These are phyloP conservation scores for Lactarius trivialis DNA, from an alignment of 768 basidiomycete genomes.

Conservation along the genomic window DNA sequence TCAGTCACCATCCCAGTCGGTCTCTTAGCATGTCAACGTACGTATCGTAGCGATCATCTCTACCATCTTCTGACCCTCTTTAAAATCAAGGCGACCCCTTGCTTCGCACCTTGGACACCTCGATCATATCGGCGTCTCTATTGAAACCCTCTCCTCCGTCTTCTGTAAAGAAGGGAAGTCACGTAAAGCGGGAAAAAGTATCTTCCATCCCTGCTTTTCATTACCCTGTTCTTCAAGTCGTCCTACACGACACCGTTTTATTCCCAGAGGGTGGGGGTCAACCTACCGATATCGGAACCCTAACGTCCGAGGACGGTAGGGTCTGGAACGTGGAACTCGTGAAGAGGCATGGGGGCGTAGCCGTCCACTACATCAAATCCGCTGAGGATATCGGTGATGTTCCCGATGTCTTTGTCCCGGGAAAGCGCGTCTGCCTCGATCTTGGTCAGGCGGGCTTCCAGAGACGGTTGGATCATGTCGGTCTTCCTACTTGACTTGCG, in stretches of 20 bases:
- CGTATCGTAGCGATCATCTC: conserved; percentile 19
- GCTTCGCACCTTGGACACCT: conserved; percentile 50
- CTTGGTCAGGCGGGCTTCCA: conserved; percentile 55
- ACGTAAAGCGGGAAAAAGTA: conserved; percentile 50
- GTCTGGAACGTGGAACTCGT: conserved; percentile 58
- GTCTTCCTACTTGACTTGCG: conserved; percentile 24
- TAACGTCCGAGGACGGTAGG: conserved; percentile 40
- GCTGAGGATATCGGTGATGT: conserved; percentile 38
- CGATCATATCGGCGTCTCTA: conserved; percentile 44
- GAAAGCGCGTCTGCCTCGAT: conserved; percentile 45
- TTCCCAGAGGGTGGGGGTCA: conserved; percentile 85
- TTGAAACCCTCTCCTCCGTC: conserved; percentile 39
- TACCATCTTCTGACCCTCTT: background rate
- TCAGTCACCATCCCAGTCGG: conserved; percentile 60
- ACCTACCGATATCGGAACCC: conserved; percentile 62
- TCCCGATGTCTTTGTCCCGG: conserved; percentile 42
- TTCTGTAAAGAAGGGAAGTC: conserved; percentile 36
- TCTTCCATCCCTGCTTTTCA: conserved; percentile 41
- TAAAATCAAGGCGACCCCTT: conserved; percentile 58
- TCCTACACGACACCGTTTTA: conserved; percentile 69
- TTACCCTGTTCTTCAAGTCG: conserved; percentile 52
- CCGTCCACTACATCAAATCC: conserved; percentile 63
- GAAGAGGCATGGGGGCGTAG: conserved; percentile 63
- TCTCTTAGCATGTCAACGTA: conserved; percentile 74
- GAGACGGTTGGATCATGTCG: conserved; percentile 68